These are phyloP conservation scores for Aegilops longissima DNA, from an alignment of 176 grass and related monocot species.

Conservation along the genomic window DNA sequence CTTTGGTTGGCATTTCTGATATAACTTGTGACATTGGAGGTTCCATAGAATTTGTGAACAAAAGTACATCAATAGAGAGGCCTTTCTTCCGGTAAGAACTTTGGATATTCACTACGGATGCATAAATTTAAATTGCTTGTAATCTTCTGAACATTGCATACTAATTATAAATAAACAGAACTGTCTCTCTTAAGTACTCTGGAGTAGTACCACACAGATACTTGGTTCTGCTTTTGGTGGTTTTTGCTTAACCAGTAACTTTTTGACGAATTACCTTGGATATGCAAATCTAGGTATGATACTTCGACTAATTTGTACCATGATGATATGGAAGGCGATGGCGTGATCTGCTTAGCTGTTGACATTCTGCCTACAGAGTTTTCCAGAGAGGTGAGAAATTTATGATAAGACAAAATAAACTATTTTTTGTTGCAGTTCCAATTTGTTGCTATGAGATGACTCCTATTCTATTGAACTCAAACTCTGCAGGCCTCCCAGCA, in stretches of 20 bases:
- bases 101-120: conserved; percentile 3
- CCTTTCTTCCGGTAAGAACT: conserved; percentile 79
- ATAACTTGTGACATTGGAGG: conserved; percentile 96
- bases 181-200: neutral
- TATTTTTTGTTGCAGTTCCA: neutral
- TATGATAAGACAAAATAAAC: neutral
- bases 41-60: conserved; percentile 90
- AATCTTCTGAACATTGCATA: neutral
- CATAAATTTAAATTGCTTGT: neutral
- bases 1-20: conserved; percentile 83
- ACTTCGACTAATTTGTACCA: conserved; percentile 71
- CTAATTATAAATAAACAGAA: neutral
- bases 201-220: neutral
- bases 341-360: conserved; percentile 86
- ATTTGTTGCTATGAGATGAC: neutral
- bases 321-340: conserved; percentile 74
- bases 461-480: conserved; percentile 9
- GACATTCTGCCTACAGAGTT: conserved; percentile 97
- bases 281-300: conserved; percentile 58
- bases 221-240: neutral
- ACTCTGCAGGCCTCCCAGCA: conserved; percentile 84
- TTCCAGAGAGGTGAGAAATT: conserved; percentile 70
- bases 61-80: conserved; percentile 84
- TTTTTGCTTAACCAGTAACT: neutral
- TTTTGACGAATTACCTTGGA: conserved; percentile 26